These are phyloP conservation scores for Rhodotorula graminis DNA, from an alignment of 768 basidiomycete species.

Conservation along the genomic window DNA sequence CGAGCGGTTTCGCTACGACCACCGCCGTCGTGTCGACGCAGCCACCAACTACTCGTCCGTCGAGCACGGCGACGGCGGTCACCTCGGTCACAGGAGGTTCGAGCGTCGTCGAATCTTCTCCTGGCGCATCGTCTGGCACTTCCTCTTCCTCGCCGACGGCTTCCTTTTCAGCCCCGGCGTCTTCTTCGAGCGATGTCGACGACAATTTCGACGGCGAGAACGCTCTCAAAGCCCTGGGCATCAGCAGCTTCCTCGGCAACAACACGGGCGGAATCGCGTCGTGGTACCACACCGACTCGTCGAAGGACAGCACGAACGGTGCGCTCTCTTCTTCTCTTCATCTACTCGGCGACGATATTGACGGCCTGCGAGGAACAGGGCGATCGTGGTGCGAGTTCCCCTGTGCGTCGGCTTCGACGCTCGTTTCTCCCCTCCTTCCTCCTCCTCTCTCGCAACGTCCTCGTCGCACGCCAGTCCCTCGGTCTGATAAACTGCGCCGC, in stretches of 20 bases:
- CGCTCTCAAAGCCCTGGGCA: neutral
- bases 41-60: too few relatives aligned
- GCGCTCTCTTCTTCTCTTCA: neutral
- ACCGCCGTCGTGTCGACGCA: too few relatives aligned
- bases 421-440: neutral
- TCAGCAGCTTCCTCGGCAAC: slow-evolving; percentile 25
- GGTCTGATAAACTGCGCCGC: too few relatives aligned
- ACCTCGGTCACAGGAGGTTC: too few relatives aligned
- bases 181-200: too few relatives aligned
- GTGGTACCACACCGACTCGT: slow-evolving; percentile 30
- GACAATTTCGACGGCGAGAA: neutral
- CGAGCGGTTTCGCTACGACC: too few relatives aligned
- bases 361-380: neutral
- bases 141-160: neutral
- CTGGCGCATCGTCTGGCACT: neutral
- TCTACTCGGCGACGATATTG: too few relatives aligned
- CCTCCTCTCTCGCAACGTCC: too few relatives aligned
- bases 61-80: neutral
- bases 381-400: slow-evolving; percentile 33
- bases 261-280: slow-evolving; percentile 26
- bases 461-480: too few relatives aligned
- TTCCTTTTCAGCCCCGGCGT: neutral
- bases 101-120: too few relatives aligned
- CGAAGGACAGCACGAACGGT: slow-evolving; percentile 2
- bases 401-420: neutral